These are phyloP conservation scores for Macroventuria anomochaeta DNA, from an alignment of 2,329 filamentous ascomycete species.

Conservation along the genomic window DNA sequence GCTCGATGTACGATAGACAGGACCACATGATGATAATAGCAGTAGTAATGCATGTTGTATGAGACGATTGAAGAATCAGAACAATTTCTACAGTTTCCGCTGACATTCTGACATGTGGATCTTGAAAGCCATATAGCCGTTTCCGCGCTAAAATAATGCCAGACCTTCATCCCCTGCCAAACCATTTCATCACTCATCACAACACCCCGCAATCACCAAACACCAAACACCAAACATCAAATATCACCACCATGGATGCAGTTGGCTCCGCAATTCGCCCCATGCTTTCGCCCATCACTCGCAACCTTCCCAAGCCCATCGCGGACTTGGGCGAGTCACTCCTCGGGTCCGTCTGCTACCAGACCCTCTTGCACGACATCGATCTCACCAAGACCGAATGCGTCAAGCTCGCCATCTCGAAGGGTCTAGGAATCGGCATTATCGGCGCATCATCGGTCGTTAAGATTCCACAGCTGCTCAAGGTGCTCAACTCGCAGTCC, in stretches of 20 bases:
- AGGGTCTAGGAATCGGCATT: conserved; percentile 91
- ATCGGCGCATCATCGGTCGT: conserved; percentile 88
- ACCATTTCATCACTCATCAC: conserved; percentile 17
- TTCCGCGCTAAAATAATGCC: conserved; percentile 13
- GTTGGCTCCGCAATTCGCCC: conserved; percentile 45
- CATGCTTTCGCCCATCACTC: conserved; percentile 53
- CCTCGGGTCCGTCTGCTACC: conserved; percentile 85
- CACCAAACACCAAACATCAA: background rate
- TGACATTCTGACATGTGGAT: conserved; percentile 9
- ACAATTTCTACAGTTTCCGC: background rate
- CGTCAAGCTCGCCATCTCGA: conserved; percentile 88
- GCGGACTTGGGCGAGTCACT: conserved; percentile 56
- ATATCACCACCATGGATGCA: conserved; percentile 52
- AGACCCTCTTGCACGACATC: conserved; percentile 82
- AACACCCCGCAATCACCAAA: conserved; percentile 11
- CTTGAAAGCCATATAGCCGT: background rate
- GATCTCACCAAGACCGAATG: conserved; percentile 78
- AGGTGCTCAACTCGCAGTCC: conserved; percentile 81
- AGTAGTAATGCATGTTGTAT: conserved; percentile 28
- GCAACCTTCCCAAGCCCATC: conserved; percentile 52
- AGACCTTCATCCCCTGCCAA: conserved; percentile 7
- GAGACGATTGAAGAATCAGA: background rate
- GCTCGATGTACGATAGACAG: conserved; percentile 9
- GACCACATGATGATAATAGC: conserved; percentile 20
- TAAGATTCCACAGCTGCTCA: conserved; percentile 96